phyloP scores from a whole-genome alignment of 257 asterid genomes.

The Solanum corneliomulleri region DNA sequence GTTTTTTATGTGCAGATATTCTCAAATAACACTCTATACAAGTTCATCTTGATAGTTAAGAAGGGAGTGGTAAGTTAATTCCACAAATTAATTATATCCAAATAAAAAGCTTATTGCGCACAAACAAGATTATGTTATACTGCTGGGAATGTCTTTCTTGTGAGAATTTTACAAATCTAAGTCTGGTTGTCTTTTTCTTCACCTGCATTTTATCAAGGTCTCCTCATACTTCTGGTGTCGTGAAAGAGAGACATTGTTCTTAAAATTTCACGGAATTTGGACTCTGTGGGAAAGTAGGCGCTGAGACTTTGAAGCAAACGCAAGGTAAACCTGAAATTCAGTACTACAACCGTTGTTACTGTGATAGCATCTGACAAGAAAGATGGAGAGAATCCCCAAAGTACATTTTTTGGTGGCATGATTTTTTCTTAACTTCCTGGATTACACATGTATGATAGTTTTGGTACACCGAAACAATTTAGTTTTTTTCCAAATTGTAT shows the following conservation, averaged over 20 bases:
- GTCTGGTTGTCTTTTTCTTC: neutral
- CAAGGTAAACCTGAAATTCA: neutral
- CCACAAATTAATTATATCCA: neutral
- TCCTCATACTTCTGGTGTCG: neutral
- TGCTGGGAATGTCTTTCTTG: neutral
- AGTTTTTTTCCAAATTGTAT: neutral
- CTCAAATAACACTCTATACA: neutral
- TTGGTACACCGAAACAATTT: neutral
- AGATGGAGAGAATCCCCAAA: neutral
- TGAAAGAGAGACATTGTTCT: neutral
- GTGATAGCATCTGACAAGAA: neutral
- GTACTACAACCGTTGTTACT: neutral
- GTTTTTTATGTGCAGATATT: neutral
- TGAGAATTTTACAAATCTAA: neutral
- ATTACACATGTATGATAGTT: neutral
- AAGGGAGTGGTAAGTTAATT: neutral
- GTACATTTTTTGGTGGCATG: neutral
- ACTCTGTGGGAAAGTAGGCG: neutral
- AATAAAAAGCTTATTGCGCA: neutral
- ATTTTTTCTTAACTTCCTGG: neutral
- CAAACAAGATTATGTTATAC: neutral
- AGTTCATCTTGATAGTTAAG: neutral
- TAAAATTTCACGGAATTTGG: neutral
- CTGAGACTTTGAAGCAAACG: neutral
- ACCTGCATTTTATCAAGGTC: neutral